Evolutionary conservation across 805 yeast genomes (phyloP).

Genomic region (Lipomyces spencermartinsiae): DNA sequence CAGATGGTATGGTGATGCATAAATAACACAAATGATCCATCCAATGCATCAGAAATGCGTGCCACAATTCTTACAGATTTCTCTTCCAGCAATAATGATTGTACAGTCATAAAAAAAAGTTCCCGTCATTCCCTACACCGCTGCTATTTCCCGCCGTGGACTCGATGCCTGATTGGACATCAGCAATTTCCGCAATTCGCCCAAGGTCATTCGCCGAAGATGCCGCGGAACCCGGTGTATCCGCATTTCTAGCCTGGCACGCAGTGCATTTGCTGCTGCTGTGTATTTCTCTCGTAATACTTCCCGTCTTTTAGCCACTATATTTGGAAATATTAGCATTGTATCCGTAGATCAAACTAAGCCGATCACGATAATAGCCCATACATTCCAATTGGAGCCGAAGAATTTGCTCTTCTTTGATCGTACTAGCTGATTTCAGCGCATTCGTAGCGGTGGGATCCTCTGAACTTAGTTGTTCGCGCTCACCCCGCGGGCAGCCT

Average conservation of each 20-base stretch:
- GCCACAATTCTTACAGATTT: background rate
- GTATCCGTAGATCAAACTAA: background rate
- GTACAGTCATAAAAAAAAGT: background rate
- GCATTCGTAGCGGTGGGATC: background rate
- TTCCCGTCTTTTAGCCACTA: constrained; percentile 26
- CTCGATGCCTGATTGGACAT: background rate
- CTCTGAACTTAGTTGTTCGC: background rate
- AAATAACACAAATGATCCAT: background rate
- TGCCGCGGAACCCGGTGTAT: constrained; percentile 57
- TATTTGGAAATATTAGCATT: background rate
- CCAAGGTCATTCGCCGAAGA: constrained; percentile 53
- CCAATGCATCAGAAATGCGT: background rate
- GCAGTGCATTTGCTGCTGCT: constrained; percentile 44
- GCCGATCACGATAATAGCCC: background rate
- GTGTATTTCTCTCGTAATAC: constrained; percentile 21
- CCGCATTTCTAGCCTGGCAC: constrained; percentile 52
- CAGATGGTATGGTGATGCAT: background rate
- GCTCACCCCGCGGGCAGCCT: background rate
- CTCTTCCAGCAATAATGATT: background rate
- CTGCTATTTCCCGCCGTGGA: background rate
- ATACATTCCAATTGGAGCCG: constrained; percentile 18
- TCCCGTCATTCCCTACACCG: background rate
- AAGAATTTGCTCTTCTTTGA: constrained; percentile 7
- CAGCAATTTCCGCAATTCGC: constrained; percentile 42
- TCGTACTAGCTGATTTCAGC: background rate